Evolutionary conservation across 1,139 yeast species (phyloP), one percentile per base, ranked within the genome.

Genomic region (Suzukiozyma palmioleophila): DNA sequence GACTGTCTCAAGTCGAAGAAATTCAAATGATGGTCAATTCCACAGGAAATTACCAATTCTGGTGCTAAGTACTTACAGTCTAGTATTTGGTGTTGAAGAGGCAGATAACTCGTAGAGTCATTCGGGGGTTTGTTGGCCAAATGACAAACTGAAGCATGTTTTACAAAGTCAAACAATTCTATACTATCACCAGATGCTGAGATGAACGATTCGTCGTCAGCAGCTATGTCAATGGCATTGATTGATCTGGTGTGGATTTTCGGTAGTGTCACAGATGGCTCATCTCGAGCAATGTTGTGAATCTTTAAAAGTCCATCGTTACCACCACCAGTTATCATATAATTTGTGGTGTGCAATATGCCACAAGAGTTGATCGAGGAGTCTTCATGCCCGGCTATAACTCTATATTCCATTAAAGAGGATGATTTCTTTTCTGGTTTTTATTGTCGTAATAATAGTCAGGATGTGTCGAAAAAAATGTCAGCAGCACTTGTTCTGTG

Each of bases 251-350:
- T 43, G 39, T 56, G 60, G 18, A 47, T 45, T 34, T 46, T 52
- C 9, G 58, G 54, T 22, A 54, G 43, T n/a, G 37, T 35, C 15
- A 37, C 38, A 12, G 48, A 36, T 11, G 36, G 38, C 12, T 35
- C 33, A n/a, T 25, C 40, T 9, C 39, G 39, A 33, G 37, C 39
- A 18, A 53, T 38, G 36, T 50, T 47, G 39, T 51, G 51, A 13
- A 58, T 44, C 33, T 48, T 49, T 36, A 59, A 44, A 18, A 40
- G 36, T 16, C 41, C 43, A 37, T 56, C 60, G 39, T 51, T 50
- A 26, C 59, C 59, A 3, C 65, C 65, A 7, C 62, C 62, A 6
- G 57, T 51, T 25, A 59, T 36, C 1, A 54, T 47, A 31, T 52
- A 52, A n/a, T 47, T 43, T n/a, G 61, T 51, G 21, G 43, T 37